A percentile compares a stretch with the other conserved stretches of the same genome.
Evolutionary conservation across 148 eudicot species (phyloP).

Genomic region (Hydrangea macrophylla): DNA sequence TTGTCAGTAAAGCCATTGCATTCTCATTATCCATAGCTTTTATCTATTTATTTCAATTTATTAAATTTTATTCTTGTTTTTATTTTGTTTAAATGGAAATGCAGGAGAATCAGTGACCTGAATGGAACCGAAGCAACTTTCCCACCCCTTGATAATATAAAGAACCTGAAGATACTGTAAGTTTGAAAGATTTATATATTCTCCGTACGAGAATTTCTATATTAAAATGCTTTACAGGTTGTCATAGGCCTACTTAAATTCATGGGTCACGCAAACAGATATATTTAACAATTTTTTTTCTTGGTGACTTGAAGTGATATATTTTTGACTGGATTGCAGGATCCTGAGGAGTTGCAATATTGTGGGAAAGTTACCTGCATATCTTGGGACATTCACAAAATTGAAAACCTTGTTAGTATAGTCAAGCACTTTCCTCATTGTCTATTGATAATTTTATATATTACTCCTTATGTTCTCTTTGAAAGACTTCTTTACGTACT

Average conservation of each 20-base stretch:
- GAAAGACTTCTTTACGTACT: neutral
- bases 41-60: neutral
- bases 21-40: neutral
- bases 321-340: slow-evolving; percentile 13
- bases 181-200: neutral
- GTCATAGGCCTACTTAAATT: too few species aligned
- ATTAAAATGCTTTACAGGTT: too few species aligned
- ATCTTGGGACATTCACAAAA: slow-evolving; percentile 9
- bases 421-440: neutral
- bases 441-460: neutral
- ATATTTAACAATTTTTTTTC: too few species aligned
- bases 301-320: neutral
- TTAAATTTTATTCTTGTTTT: neutral
- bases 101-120: slow-evolving; percentile 38
- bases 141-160: slow-evolving; percentile 12
- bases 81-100: neutral
- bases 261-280: too few species aligned
- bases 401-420: slow-evolving; percentile 27
- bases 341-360: slow-evolving; percentile 39
- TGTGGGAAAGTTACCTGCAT: slow-evolving; percentile 22
- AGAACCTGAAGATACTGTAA: slow-evolving; percentile 16
- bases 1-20: slow-evolving; percentile 22
- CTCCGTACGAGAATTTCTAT: neutral
- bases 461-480: neutral
- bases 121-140: slow-evolving; percentile 18